Conservation (phyloP, 306 rosid genomes). For the Medicago truncatula region DNA sequence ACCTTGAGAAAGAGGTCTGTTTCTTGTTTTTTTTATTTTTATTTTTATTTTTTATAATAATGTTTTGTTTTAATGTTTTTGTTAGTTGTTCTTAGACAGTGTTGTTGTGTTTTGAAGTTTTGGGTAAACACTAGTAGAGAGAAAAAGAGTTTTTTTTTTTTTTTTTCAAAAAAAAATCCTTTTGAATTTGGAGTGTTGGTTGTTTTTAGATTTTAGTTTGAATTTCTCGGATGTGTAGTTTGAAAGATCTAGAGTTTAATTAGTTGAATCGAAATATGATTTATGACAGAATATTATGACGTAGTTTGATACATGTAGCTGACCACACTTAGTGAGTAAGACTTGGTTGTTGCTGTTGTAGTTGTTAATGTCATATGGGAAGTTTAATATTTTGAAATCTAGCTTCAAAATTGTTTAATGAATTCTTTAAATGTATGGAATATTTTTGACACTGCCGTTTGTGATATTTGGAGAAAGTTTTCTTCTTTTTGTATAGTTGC, state of each 20-base stretch:
- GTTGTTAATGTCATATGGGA: background rate
- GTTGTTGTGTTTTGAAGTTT: conserved; percentile 12
- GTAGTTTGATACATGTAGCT: no score
- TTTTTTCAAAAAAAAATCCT: no score
- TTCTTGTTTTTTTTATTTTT: conserved; percentile 1
- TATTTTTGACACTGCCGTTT: background rate
- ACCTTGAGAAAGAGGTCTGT: conserved; percentile 85
- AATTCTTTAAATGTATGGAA: background rate
- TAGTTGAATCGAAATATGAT: no score
- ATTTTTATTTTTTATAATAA: background rate
- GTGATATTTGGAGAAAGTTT: background rate
- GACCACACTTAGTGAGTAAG: no score
- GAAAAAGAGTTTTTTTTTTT: background rate
- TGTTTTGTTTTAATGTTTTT: background rate
- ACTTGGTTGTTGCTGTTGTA: no score
- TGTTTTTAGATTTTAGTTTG: conserved; percentile 19
- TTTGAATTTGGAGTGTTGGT: no score
- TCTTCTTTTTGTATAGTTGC: background rate
- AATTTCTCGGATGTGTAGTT: conserved; percentile 19
- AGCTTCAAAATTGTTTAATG: background rate
- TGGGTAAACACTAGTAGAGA: background rate
- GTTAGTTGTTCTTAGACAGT: conserved; percentile 8
- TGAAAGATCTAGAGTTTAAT: no score
- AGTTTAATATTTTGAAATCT: background rate
- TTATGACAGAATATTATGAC: no score